Percentiles rank a stretch among this genome's conserved stretches.
Conservation (phyloP, 2,329 filamentous ascomycete species). For the Atkinsonella hypoxylon region DNA sequence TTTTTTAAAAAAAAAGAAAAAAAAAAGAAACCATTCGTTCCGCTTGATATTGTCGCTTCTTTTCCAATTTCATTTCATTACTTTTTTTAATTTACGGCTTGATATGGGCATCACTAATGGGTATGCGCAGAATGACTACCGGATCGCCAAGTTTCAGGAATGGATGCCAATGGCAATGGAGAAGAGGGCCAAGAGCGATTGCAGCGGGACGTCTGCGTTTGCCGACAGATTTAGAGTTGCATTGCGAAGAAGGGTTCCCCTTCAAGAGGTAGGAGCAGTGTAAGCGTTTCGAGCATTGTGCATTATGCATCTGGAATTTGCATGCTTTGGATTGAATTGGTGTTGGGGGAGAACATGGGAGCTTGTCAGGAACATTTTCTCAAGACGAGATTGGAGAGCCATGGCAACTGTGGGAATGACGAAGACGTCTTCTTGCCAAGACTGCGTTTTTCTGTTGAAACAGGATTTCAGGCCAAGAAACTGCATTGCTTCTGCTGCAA, state of each 20-base stretch:
- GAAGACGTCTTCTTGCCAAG: too few species aligned
- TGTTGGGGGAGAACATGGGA: not conserved
- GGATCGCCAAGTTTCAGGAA: constrained; percentile 52
- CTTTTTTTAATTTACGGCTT: too few species aligned
- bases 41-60: not conserved
- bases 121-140: constrained; percentile 38
- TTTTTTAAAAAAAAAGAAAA: not conserved
- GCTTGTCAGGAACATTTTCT: not conserved
- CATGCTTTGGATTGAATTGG: too few species aligned
- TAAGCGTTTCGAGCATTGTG: not conserved
- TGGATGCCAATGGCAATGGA: constrained; percentile 49
- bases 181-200: constrained; percentile 42
- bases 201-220: constrained; percentile 37
- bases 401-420: too few species aligned
- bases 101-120: not conserved
- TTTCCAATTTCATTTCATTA: too few species aligned
- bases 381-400: too few species aligned
- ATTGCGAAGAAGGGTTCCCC: constrained; percentile 22
- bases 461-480: too few species aligned
- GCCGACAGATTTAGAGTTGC: constrained; percentile 40
- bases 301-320: too few species aligned
- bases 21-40: too few species aligned
- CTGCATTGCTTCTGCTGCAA: too few species aligned
- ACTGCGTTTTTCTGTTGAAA: too few species aligned
- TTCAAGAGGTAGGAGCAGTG: constrained; percentile 5